Percentiles rank a stretch among this genome's conserved stretches.
phyloP scores from a whole-genome alignment of 192 early-diverging fungal genomes.

The Backusella tuberculispora region DNA sequence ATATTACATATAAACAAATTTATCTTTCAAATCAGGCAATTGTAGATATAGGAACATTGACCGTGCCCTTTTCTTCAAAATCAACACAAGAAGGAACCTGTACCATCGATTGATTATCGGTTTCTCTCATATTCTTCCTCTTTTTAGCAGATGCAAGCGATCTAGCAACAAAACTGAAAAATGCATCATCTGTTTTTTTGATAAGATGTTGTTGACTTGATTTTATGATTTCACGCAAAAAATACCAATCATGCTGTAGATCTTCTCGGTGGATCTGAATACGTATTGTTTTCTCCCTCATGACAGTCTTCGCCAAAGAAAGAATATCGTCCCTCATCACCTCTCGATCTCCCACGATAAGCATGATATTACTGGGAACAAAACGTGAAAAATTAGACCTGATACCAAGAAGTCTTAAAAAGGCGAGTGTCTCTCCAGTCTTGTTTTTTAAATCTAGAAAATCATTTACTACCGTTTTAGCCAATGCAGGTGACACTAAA shows the following conservation, averaged over 20 bases:
- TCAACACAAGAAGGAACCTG: neutral
- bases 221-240: conserved; percentile 17
- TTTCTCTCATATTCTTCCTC: neutral
- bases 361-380: conserved; percentile 15
- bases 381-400: conserved; percentile 18
- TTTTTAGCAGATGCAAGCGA: neutral
- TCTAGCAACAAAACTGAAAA: neutral
- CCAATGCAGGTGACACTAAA: conserved; percentile 18
- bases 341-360: conserved; percentile 28
- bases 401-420: neutral
- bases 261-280: conserved; percentile 12
- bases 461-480: conserved; percentile 21
- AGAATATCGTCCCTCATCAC: conserved; percentile 35
- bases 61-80: neutral
- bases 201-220: neutral
- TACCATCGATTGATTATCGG: neutral
- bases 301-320: neutral
- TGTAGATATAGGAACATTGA: neutral
- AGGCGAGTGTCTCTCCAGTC: conserved; percentile 3
- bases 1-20: neutral
- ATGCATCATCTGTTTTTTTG: neutral
- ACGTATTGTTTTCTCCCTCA: neutral
- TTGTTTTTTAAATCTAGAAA: conserved; percentile 23
- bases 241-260: conserved; percentile 20
- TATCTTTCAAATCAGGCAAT: neutral